Base-by-base conservation (phyloP, 1,284 basidiomycete species). In the Sporisorium sorghi region DNA sequence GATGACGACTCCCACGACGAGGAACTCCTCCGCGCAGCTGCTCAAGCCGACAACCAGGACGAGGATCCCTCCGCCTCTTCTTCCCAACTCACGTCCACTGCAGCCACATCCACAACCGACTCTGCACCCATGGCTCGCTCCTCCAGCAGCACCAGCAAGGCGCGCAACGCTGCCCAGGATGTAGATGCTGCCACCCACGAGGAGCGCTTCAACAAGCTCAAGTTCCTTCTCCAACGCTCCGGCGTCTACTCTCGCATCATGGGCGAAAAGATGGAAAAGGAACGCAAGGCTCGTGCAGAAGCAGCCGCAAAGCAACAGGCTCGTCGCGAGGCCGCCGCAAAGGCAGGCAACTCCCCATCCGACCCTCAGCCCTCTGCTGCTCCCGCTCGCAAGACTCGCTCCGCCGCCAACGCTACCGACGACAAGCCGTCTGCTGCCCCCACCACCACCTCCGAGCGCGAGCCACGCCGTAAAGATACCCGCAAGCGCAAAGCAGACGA, bases 1-100 rank as follows among this genome's bases (percentile, higher is more conserved):
- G 61, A 58, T 24, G 61, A 69, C 35, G 65, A 68, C 21, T 54
- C 53, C 26, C 61, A 64, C 58, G 40, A 93, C 88, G 79, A 90
- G 91, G 69, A 92, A 86, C 72, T 70, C 28, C 59, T 74, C 19
- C 62, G 63, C 28, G 66, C 72, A 39, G 72, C 72, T 39, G 58
- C 67, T 32, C 66, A 69, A 19, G 66, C 61, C 21, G 71, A 74
- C 23, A 52, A 66, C 33, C 68, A 57, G 32, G 58, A 71, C 43
- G 37, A 55, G 44, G 32, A 55, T 26, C 23, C 30, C 17, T 23
- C 39, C 10, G 28, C 46, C 10, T 54, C 59, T 14, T 14, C 56
- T 35, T 47, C 59, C 35, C 37, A 40, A 10, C 43, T 51, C 49
- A 33, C 49, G 1, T 43, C 62, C 14, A 32, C 56, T 5, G 35